These are phyloP conservation scores for Chaetomidium leptoderma DNA, from an alignment of 495 filamentous ascomycete genomes.

Conservation along the genomic window DNA sequence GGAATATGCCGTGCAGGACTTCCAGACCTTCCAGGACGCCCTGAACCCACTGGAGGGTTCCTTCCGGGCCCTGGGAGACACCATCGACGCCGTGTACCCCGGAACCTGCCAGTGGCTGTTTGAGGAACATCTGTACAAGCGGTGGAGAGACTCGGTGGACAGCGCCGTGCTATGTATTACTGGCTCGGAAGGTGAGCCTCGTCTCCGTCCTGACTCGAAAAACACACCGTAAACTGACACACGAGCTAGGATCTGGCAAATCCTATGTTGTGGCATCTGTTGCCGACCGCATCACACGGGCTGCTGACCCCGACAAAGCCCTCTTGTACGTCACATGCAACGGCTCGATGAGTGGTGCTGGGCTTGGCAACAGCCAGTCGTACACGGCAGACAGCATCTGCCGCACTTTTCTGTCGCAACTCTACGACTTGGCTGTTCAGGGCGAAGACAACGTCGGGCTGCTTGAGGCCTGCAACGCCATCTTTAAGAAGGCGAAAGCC, in stretches of 20 bases:
- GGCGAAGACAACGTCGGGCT: slow-evolving; percentile 16
- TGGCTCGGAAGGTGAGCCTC: slow-evolving; percentile 21
- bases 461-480: slow-evolving; percentile 26
- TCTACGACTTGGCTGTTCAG: slow-evolving; percentile 20
- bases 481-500: slow-evolving; percentile 21
- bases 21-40: slow-evolving; percentile 14
- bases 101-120: slow-evolving; percentile 28
- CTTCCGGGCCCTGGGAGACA: slow-evolving; percentile 5
- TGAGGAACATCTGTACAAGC: slow-evolving; percentile 2
- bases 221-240: neutral
- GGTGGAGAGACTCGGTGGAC: slow-evolving; percentile 6
- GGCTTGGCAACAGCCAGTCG: neutral
- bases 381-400: slow-evolving; percentile 21
- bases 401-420: slow-evolving; percentile 19
- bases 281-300: slow-evolving; percentile 7
- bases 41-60: slow-evolving; percentile 14
- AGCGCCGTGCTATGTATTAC: slow-evolving; percentile 19
- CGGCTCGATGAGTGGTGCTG: neutral
- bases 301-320: slow-evolving; percentile 1
- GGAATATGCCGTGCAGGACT: slow-evolving; percentile 28
- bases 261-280: slow-evolving; percentile 22
- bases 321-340: slow-evolving; percentile 23
- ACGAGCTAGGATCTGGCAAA: slow-evolving; percentile 24
- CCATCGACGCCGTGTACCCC: slow-evolving; percentile 18
- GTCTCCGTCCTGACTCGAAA: neutral